Base-by-base conservation (phyloP, 345 rosid genomes). In the Laguncularia racemosa region DNA sequence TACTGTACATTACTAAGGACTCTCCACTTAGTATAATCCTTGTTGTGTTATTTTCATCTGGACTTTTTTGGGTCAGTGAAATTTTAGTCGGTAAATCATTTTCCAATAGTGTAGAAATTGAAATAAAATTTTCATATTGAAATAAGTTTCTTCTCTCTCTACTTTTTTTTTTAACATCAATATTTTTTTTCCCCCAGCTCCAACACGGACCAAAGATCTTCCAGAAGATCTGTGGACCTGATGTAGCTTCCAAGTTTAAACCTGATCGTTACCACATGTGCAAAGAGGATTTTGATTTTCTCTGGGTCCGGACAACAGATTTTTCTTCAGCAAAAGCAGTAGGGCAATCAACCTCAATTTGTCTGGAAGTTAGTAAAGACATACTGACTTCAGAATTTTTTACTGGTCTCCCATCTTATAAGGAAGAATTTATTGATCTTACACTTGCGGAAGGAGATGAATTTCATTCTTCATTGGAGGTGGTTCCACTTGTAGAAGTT, bases 301-400 rank as follows among this genome's bases (percentile, higher is more conserved):
- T 76, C 46, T 86, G 99, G 96, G 82, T 93, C 59, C 96, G 90
- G 20, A 80, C 97, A 14, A 73, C 90, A 48, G 96, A 87, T 65
- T 83, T 87, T 71, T 81, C 97, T 12, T 13, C 33, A 11, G n/a
- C 63, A 16, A 93, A 80, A 65, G 77, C 99, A 18, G 69, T 93
- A 28, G 96, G 96, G 40, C 68, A 59, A 33, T 83, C 97, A 7
- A 79, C 78, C 45, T 69, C 89, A 17, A 84, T 86, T 16, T 89
- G 76, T 63, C 78, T 84, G 86, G 78, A 79, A 68, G 60, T 86
- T 26, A 62, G 53, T 18, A 66, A 74, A 14, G 86, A 59, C 61
- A 67, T 69, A 61, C 60, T 55, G 6, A 67, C 71, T 52, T 61
- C 69, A 0, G 89, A 83, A 60, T 46, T 80, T 46, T 79, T 72